Percentiles rank a stretch among this genome's conserved stretches.
Conservation (phyloP, 148 eudicot genomes). For the Rhododendron ovatum region DNA sequence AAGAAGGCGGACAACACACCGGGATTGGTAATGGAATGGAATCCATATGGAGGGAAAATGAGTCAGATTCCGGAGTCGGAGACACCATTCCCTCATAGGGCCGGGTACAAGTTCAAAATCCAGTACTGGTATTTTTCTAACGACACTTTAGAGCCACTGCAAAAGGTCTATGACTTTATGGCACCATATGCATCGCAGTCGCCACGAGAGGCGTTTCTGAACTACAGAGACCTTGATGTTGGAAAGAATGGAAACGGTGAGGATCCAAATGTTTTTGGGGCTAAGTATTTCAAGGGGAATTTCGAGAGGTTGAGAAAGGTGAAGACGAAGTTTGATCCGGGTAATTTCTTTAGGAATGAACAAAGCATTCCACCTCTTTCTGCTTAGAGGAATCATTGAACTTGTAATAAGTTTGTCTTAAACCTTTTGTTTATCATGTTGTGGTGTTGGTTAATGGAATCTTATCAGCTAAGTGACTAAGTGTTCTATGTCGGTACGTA, state of each 20-base stretch:
- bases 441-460: background rate
- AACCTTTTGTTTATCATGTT: background rate
- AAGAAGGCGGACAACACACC: background rate
- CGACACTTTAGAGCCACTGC: background rate
- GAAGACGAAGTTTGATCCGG: conserved; percentile 14
- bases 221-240: conserved; percentile 10
- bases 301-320: conserved; percentile 10
- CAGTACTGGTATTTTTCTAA: background rate
- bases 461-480: background rate
- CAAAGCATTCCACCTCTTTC: conserved; percentile 14
- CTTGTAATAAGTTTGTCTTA: background rate
- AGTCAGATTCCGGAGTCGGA: background rate
- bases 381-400: background rate
- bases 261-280: conserved; percentile 13
- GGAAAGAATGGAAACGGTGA: background rate
- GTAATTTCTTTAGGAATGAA: conserved; percentile 19
- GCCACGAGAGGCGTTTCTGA: background rate
- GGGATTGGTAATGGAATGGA: background rate
- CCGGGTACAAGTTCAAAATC: background rate
- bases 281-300: conserved; percentile 10
- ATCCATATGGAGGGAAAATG: background rate
- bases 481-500: too few relatives aligned
- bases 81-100: background rate
- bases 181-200: background rate
- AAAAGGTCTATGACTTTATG: background rate